Evolutionary conservation across 108 stramenopile species (phyloP), one percentile per base, ranked within the genome.

Genomic region (Fragilaria crotonensis): DNA sequence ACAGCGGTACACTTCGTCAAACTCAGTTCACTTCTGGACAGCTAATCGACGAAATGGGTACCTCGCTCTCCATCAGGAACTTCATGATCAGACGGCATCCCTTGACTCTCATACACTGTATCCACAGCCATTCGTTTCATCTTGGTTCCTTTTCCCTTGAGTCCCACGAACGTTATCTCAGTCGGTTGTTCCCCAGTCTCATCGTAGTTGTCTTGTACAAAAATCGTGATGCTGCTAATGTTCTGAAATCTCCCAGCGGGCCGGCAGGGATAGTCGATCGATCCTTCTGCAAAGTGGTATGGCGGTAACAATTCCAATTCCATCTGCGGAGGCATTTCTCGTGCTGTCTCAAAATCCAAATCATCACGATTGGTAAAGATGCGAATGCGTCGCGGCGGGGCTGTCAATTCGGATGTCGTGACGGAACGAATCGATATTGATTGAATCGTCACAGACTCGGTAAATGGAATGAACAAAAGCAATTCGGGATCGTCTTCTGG

Each of bases 401-500:
- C 69, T 23, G 64, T 65, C n/a, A 17, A 46, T 4, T 11, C 57
- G 18, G 17, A 29, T 23, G 19, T 47, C 27, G 50, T 25, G 25
- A 60, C 57, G 47, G 46, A 58, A 22, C 69, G 73, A 9, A 93
- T 59, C 50, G 75, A 57, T 14, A 93, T 56, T 32, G 73, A 63
- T 45, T 76, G 75, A 21, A 89, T 69, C 30, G 79, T 61, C 7
- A 93, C 91, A 5, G 78, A 77, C 57, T 93, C 91, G 21, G 60
- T 72, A 60, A 93, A 93, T 0, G 87, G 87, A 58, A 93, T 80
- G 50, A 69, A 57, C 36, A 93, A 36, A 5, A 93, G 54, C 25
- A 93, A 57, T 59, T 93, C 91, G 14, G 87, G 80, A 71, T 87
- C 87, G 52, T 92, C 87, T 7, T 82, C 81, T 31, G 84, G 79